Conservation (phyloP, 345 rosid species). For the Erysimum cheiranthoides region DNA sequence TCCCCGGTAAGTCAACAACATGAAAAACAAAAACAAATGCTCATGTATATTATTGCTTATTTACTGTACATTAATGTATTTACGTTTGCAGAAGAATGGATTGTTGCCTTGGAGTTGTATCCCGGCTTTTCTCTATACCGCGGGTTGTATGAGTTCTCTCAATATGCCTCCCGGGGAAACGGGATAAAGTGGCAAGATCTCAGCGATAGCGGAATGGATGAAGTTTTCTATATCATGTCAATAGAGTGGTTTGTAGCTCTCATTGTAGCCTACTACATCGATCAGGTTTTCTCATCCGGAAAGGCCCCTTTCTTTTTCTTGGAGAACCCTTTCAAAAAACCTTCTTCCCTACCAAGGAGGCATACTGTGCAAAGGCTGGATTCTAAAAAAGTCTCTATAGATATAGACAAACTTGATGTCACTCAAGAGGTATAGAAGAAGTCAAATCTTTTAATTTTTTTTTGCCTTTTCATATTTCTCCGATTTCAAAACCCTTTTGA, state of each 20-base stretch:
- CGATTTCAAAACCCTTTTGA: neutral
- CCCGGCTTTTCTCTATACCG: constrained; percentile 91
- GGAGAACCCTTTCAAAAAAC: constrained; percentile 46
- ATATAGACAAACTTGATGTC: constrained; percentile 83
- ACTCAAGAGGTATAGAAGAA: constrained; percentile 48
- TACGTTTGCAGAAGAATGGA: constrained; percentile 60
- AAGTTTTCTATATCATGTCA: constrained; percentile 63
- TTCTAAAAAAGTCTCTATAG: constrained; percentile 62
- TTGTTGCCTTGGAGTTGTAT: constrained; percentile 71
- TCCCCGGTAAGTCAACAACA: constrained; percentile 65
- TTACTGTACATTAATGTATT: constrained; percentile 15
- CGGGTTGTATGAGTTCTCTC: constrained; percentile 78
- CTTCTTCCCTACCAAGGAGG: constrained; percentile 43
- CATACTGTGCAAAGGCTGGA: constrained; percentile 60
- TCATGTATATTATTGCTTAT: constrained; percentile 6
- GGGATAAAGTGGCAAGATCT: constrained; percentile 81
- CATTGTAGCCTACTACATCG: constrained; percentile 65
- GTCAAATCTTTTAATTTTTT: neutral
- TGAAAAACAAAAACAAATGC: neutral
- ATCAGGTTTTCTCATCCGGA: constrained; percentile 58
- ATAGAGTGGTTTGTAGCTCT: constrained; percentile 78
- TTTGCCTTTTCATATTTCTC: neutral
- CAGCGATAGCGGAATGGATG: constrained; percentile 71
- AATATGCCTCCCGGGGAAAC: constrained; percentile 57
- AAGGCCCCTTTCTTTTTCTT: constrained; percentile 57